phyloP scores from a whole-genome alignment of 2,329 filamentous ascomycete genomes.

The Fusarium sp. region DNA sequence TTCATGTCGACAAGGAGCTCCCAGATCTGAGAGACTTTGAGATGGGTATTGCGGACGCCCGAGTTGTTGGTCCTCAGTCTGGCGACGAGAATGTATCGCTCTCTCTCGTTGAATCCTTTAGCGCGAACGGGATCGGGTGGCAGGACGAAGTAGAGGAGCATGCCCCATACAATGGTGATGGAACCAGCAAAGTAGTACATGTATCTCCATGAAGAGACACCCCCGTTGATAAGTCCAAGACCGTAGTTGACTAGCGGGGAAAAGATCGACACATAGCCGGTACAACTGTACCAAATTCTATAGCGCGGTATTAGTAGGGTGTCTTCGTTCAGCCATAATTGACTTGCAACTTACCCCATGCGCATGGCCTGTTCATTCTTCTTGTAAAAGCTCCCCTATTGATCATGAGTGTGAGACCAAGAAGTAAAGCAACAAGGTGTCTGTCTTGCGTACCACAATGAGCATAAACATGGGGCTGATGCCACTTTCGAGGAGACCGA shows the following conservation, averaged over 20 bases:
- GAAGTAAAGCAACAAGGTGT: too few species aligned
- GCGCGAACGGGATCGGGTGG: constrained; percentile 38
- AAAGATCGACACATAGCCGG: constrained; percentile 62
- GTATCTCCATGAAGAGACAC: constrained; percentile 51
- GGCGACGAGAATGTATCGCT: constrained; percentile 49
- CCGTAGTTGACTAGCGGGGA: constrained; percentile 65
- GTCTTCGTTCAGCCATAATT: too few species aligned
- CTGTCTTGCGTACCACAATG: constrained; percentile 56
- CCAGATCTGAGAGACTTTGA: constrained; percentile 60
- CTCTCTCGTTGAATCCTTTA: constrained; percentile 39
- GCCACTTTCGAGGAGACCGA: constrained; percentile 70
- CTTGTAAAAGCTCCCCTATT: constrained; percentile 56
- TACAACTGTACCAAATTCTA: constrained; percentile 59
- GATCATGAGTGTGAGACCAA: too few species aligned
- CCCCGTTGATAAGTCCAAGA: constrained; percentile 60
- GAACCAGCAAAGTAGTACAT: constrained; percentile 51
- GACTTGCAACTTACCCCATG: constrained; percentile 46
- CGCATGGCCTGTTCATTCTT: constrained; percentile 59
- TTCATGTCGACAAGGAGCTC: constrained; percentile 55
- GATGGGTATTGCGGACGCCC: constrained; percentile 59
- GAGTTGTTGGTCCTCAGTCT: constrained; percentile 55
- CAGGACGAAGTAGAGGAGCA: constrained; percentile 30
- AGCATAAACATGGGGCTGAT: constrained; percentile 72
- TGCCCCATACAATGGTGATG: constrained; percentile 41
- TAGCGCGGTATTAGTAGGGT: not conserved